These are phyloP conservation scores for Thielaviopsis musarum DNA, from an alignment of 2,329 filamentous ascomycete genomes.

Conservation along the genomic window DNA sequence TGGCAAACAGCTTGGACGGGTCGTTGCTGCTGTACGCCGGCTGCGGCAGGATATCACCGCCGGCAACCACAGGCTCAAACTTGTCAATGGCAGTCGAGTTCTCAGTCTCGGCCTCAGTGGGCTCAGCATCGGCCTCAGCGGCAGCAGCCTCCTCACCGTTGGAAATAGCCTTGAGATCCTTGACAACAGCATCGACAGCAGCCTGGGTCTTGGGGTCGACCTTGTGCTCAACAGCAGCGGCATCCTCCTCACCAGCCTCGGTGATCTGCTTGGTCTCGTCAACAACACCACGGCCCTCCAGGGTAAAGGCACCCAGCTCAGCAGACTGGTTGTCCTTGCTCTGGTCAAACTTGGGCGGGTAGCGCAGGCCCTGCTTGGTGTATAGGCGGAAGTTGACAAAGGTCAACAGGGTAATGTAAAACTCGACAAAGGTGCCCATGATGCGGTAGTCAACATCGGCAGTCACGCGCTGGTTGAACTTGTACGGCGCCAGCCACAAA, in stretches of 20 bases:
- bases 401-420: constrained; percentile 89
- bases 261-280: constrained; percentile 24
- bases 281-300: constrained; percentile 45
- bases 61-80: constrained; percentile 69
- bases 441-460: constrained; percentile 96
- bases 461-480: constrained; percentile 88
- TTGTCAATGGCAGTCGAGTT: constrained; percentile 61
- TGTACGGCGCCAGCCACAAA: constrained; percentile 92
- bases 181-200: constrained; percentile 51
- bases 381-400: constrained; percentile 96
- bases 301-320: constrained; percentile 77
- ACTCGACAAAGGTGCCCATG: constrained; percentile 98
- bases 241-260: constrained; percentile 26
- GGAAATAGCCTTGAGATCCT: constrained; percentile 43
- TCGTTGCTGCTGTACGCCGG: constrained; percentile 50
- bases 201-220: constrained; percentile 47
- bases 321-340: constrained; percentile 76
- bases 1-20: constrained; percentile 62
- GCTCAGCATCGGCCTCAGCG: constrained; percentile 28
- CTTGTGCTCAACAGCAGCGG: constrained; percentile 28
- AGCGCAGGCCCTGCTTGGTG: constrained; percentile 78
- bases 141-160: constrained; percentile 25
- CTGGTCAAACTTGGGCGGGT: constrained; percentile 85
- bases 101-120: constrained; percentile 16
- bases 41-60: constrained; percentile 74